phyloP scores from a whole-genome alignment of 352 stramenopile genomes.

The Pythium periplocum region DNA sequence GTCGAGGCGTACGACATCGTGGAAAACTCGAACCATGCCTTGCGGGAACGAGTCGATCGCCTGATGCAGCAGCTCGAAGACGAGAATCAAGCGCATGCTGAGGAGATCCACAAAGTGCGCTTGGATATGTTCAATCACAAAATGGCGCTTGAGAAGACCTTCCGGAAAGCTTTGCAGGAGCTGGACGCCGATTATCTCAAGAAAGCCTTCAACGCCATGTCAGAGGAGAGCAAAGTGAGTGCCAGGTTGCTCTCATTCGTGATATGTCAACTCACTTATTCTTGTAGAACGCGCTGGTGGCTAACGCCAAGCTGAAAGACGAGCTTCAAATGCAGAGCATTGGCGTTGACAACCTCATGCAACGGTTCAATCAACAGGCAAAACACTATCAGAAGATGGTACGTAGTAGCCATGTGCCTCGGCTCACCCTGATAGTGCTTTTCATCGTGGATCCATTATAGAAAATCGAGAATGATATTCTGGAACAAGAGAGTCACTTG shows the following conservation, averaged over 20 bases:
- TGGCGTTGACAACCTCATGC: slow-evolving; percentile 77
- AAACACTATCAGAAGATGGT: slow-evolving; percentile 68
- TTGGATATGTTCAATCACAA: slow-evolving; percentile 86
- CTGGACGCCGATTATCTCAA: slow-evolving; percentile 75
- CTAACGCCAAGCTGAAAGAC: slow-evolving; percentile 79
- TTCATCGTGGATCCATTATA: slow-evolving; percentile 7
- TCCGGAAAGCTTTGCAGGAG: slow-evolving; percentile 69
- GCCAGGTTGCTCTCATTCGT: background rate
- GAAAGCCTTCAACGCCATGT: slow-evolving; percentile 80
- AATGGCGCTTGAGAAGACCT: slow-evolving; percentile 80
- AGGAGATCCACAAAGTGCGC: slow-evolving; percentile 74
- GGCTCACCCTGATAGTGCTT: no score
- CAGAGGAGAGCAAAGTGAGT: slow-evolving; percentile 68
- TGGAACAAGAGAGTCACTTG: slow-evolving; percentile 64
- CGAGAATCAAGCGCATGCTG: slow-evolving; percentile 53
- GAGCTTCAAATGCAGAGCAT: slow-evolving; percentile 75
- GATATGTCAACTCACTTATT: background rate
- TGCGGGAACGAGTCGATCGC: slow-evolving; percentile 50
- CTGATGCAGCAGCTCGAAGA: slow-evolving; percentile 65
- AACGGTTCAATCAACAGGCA: slow-evolving; percentile 60
- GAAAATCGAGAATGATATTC: slow-evolving; percentile 77
- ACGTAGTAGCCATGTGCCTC: background rate
- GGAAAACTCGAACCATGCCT: slow-evolving; percentile 44
- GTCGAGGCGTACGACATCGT: slow-evolving; percentile 69
- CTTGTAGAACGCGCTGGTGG: slow-evolving; percentile 60